phyloP scores from a whole-genome alignment of 768 basidiomycete species.

The Boletus fagicola region DNA sequence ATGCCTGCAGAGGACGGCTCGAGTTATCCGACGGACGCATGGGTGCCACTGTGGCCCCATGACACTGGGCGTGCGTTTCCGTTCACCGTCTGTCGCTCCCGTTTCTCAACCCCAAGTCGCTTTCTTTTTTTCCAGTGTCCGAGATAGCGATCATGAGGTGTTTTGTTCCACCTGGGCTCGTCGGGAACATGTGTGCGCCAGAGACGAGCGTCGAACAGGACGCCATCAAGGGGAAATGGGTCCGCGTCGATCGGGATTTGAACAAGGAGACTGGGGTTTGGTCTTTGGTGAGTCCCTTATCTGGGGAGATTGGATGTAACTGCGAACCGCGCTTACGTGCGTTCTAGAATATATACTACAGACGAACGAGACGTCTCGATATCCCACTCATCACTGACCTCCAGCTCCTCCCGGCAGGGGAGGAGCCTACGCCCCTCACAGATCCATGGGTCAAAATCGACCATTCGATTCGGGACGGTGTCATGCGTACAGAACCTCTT shows the following conservation, averaged over 20 bases:
- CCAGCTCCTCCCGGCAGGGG: slow-evolving; percentile 55
- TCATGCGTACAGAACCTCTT: slow-evolving; percentile 52
- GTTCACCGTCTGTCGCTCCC: background rate
- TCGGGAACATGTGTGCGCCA: slow-evolving; percentile 64
- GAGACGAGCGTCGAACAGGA: slow-evolving; percentile 67
- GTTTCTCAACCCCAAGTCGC: background rate
- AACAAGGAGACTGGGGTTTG: slow-evolving; percentile 62
- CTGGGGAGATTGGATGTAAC: background rate
- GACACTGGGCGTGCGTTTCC: slow-evolving; percentile 29
- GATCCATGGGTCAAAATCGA: slow-evolving; percentile 64
- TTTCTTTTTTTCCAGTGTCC: slow-evolving; percentile 50
- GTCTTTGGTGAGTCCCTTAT: slow-evolving; percentile 50
- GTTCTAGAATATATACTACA: slow-evolving; percentile 68
- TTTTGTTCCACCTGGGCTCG: slow-evolving; percentile 56
- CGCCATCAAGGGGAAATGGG: slow-evolving; percentile 83
- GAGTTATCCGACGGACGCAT: slow-evolving; percentile 70
- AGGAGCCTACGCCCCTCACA: slow-evolving; percentile 44
- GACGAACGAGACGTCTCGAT: slow-evolving; percentile 80
- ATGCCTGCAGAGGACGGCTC: slow-evolving; percentile 45
- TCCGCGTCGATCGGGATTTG: slow-evolving; percentile 78
- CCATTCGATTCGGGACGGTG: slow-evolving; percentile 63
- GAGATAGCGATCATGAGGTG: slow-evolving; percentile 76
- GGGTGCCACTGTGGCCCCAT: slow-evolving; percentile 29
- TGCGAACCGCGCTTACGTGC: slow-evolving; percentile 1
- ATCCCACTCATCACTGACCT: slow-evolving; percentile 77